A percentile compares a stretch with the other conserved stretches of the same genome.
These are phyloP conservation scores for Cucumis hystrix DNA, from an alignment of 306 rosid species.

Conservation along the genomic window DNA sequence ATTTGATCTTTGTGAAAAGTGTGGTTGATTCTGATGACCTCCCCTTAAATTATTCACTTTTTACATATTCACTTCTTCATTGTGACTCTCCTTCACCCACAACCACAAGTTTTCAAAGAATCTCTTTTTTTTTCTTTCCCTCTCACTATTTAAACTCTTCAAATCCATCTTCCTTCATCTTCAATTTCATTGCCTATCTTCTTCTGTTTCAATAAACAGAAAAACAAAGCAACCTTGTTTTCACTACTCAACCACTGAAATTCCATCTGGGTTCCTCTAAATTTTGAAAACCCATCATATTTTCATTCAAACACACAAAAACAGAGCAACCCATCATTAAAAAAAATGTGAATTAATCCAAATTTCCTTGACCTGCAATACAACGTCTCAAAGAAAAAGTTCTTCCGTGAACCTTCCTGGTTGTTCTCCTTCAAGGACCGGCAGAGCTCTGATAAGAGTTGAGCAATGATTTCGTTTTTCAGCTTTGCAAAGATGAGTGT, in stretches of 20 bases:
- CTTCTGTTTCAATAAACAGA: background rate
- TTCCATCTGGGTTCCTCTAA: background rate
- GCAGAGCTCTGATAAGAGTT: slow-evolving; percentile 52
- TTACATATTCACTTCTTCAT: background rate
- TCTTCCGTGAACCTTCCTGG: slow-evolving; percentile 43
- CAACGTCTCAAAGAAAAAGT: slow-evolving; percentile 44
- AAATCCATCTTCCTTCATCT: background rate
- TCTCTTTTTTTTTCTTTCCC: background rate
- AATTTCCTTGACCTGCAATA: slow-evolving; percentile 77
- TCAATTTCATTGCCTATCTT: background rate
- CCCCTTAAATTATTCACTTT: slow-evolving; percentile 48
- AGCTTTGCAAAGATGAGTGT: too few species aligned
- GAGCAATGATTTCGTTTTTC: too few species aligned
- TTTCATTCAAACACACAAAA: too few species aligned
- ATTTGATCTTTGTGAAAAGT: slow-evolving; percentile 93
- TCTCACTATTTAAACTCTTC: background rate
- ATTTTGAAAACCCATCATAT: background rate
- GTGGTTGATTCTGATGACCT: slow-evolving; percentile 93
- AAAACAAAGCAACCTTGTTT: background rate
- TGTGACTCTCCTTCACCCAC: background rate
- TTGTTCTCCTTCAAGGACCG: slow-evolving; percentile 33
- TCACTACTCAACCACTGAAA: background rate
- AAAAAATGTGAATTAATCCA: slow-evolving; percentile 8
- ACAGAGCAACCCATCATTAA: background rate
- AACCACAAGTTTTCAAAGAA: background rate